Base-by-base conservation (phyloP, 495 filamentous ascomycete genomes). In the Podospora comata region DNA sequence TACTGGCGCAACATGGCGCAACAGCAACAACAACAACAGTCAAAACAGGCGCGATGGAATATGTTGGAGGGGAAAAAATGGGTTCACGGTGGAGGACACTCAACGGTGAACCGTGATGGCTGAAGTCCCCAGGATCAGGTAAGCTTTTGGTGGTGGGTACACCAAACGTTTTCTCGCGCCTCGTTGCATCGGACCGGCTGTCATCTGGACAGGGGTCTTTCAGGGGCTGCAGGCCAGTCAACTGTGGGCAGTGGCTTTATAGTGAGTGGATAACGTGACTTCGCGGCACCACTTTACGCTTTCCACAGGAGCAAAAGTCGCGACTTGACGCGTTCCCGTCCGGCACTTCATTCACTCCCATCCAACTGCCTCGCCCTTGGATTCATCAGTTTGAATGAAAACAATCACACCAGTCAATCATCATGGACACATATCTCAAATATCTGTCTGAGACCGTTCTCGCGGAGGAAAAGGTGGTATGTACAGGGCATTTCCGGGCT, bases 371-470 rank as follows among this genome's bases (percentile, higher is more conserved):
- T 60, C 15, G 15, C 3, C 15, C 26, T 2, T n/a, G 11, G 54
- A 55, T 9, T 23, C 44, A 27, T 2, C 13, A 19, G 20, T 39
- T 30, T 19, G 26, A 60, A 23, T 16, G 30, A 53, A 61, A 27
- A 18, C 13, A 48, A 16, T 30, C 23, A 27, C 7, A 2, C 13
- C 59, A 6, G 15, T 61, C 27, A 61, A 27, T 65, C 66, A 75
- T 70, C n/a, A 84, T 84, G 81, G 78, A 80, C 0, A 86, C 89
- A 68, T 90, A 90, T 73, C 89, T 84, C 70, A 85, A 83, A 55
- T 94, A 88, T 74, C 83, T 97, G 20, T 90, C 90, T 5, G 86
- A 88, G 65, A 86, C 85, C 76, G 86, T 97, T 56, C 82, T 97
- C 74, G 90, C 86, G 70, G 92, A 96, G 75, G 86, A 87, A 61